Percentiles rank a stretch among this genome's conserved stretches.
Conservation (phyloP, 1,284 basidiomycete genomes). For the Ceratobasidium sp. region DNA sequence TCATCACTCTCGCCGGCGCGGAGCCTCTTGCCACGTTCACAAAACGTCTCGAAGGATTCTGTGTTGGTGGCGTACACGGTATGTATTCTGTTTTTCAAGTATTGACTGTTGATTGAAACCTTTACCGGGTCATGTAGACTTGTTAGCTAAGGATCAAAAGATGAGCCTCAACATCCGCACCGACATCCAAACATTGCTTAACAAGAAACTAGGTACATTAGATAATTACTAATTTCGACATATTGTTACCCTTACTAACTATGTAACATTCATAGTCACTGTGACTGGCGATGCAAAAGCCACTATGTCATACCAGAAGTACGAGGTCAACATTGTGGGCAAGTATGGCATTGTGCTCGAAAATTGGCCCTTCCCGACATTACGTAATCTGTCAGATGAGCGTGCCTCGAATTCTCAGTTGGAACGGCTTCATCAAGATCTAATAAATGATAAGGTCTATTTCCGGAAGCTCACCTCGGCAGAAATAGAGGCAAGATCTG, state of each 20-base stretch:
- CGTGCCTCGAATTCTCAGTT: background rate
- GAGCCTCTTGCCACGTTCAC: background rate
- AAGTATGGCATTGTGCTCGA: background rate
- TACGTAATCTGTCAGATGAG: background rate
- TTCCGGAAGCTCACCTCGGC: background rate
- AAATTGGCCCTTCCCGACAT: background rate
- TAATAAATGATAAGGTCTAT: background rate
- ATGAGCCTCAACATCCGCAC: background rate
- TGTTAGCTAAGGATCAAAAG: background rate
- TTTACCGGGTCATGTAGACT: too few species aligned
- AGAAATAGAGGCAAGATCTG: background rate
- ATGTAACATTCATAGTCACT: too few species aligned
- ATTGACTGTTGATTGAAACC: too few species aligned
- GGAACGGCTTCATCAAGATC: background rate
- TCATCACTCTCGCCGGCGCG: background rate
- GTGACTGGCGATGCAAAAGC: background rate
- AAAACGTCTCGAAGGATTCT: background rate
- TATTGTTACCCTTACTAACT: too few species aligned
- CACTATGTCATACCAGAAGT: background rate
- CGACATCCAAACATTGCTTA: background rate
- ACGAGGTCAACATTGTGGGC: background rate
- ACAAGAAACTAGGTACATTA: background rate
- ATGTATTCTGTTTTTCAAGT: background rate
- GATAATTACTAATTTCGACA: too few species aligned
- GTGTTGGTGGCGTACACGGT: background rate